Evolutionary conservation across 495 filamentous ascomycete species (phyloP).

Genomic region (Cenococcum geophilum): DNA sequence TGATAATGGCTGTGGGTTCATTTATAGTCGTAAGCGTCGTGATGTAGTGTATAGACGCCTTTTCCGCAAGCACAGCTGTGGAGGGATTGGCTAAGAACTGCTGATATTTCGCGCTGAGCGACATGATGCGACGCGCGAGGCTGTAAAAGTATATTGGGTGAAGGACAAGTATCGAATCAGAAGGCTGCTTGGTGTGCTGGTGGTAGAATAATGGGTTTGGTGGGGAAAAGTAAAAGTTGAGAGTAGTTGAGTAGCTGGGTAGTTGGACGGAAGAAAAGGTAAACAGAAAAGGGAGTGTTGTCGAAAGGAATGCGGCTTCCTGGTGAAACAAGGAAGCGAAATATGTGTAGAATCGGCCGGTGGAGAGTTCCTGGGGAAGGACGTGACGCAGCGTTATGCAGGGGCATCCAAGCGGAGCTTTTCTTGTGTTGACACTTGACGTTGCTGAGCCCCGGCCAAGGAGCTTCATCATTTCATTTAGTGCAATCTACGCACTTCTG

Average conservation of each 20-base stretch:
- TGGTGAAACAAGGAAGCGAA: not conserved
- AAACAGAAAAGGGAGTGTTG: not conserved
- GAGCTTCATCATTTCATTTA: too few relatives aligned
- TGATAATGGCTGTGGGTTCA: conserved; percentile 63
- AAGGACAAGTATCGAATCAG: conserved; percentile 2
- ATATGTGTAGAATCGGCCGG: not conserved
- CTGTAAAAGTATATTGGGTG: conserved; percentile 4
- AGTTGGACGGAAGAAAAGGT: not conserved
- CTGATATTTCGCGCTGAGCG: conserved; percentile 65
- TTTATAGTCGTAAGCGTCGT: conserved; percentile 74
- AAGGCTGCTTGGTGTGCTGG: not conserved
- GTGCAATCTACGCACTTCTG: not conserved
- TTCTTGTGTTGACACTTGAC: not conserved
- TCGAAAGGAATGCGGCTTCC: not conserved
- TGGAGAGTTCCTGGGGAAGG: not conserved
- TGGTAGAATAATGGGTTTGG: not conserved
- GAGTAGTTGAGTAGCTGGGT: not conserved
- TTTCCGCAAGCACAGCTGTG: conserved; percentile 55
- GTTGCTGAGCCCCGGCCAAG: not conserved
- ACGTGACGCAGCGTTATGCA: not conserved
- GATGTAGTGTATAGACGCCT: conserved; percentile 84
- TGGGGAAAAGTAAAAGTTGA: not conserved
- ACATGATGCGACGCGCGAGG: conserved; percentile 44
- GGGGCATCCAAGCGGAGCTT: not conserved
- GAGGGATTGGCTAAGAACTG: conserved; percentile 68